Percentiles rank a stretch among this genome's conserved stretches.
Evolutionary conservation across 352 stramenopile species (phyloP).

Genomic region (Pelagophyceae sp.): DNA sequence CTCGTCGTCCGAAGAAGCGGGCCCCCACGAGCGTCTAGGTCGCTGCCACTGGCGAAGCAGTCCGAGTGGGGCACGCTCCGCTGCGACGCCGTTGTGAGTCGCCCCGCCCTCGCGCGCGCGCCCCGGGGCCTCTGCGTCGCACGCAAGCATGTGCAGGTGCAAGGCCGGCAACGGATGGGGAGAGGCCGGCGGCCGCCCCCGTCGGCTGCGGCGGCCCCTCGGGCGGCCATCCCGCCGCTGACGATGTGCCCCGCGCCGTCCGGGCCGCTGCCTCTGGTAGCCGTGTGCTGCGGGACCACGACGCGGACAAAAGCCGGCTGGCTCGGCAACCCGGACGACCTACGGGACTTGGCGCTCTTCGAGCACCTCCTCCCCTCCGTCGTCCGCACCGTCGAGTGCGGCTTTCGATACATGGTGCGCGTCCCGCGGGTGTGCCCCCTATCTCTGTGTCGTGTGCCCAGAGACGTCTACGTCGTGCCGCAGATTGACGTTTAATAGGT

Average conservation of each 20-base stretch:
- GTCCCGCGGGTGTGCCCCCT: too few species aligned
- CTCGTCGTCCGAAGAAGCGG: too few species aligned
- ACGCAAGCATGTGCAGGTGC: too few species aligned
- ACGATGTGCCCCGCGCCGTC: not conserved
- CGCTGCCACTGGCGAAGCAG: not conserved
- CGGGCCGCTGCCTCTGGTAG: not conserved
- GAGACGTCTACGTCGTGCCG: too few species aligned
- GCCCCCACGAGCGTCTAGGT: too few species aligned
- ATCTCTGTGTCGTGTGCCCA: too few species aligned
- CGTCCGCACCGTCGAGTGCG: conserved; percentile 23
- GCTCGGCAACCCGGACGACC: not conserved
- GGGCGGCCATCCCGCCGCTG: not conserved
- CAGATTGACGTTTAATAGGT: not conserved
- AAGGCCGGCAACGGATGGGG: not conserved
- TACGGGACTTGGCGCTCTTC: conserved; percentile 22
- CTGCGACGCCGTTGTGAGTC: not conserved
- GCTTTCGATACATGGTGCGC: conserved; percentile 22
- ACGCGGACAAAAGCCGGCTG: not conserved
- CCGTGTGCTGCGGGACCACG: conserved; percentile 17
- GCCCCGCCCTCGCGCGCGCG: too few species aligned
- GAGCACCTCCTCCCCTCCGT: conserved; percentile 25
- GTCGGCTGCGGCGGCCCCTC: not conserved
- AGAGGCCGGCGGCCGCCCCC: not conserved
- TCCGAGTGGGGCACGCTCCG: not conserved
- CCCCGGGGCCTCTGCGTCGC: too few species aligned